Conservation (phyloP, 164 flowering plant genomes). For the Annona squamosa region DNA sequence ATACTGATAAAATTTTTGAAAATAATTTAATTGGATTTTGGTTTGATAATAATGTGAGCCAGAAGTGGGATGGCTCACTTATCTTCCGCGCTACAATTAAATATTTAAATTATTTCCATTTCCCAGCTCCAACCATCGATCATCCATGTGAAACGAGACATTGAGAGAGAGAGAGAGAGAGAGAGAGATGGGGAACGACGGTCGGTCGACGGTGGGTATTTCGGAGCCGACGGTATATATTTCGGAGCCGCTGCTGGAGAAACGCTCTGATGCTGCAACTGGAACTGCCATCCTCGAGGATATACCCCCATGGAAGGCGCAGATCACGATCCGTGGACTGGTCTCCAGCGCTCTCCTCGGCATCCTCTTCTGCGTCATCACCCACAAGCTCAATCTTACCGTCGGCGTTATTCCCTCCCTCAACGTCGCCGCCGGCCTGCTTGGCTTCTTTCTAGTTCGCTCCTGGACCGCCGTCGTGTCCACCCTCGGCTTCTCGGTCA, state of each 20-base stretch:
- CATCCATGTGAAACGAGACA: not conserved
- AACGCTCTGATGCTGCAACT: not conserved
- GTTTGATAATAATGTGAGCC: too few species aligned
- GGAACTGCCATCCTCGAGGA: slow-evolving; percentile 13
- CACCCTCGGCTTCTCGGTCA: slow-evolving; percentile 41
- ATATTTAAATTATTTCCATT: too few species aligned
- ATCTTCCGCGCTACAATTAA: too few species aligned
- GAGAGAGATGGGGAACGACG: slow-evolving; percentile 41
- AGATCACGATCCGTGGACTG: slow-evolving; percentile 76
- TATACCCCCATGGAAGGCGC: slow-evolving; percentile 77
- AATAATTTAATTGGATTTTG: too few species aligned
- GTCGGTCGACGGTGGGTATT: slow-evolving; percentile 5
- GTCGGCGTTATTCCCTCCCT: slow-evolving; percentile 83
- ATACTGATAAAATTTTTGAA: too few species aligned
- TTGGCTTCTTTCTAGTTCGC: slow-evolving; percentile 79
- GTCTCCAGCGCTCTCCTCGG: slow-evolving; percentile 64
- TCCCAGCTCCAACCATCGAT: too few species aligned
- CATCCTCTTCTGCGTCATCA: slow-evolving; percentile 67
- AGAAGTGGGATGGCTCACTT: too few species aligned
- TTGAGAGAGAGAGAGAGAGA: slow-evolving; percentile 3
- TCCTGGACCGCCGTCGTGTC: slow-evolving; percentile 63
- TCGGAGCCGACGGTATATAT: slow-evolving; percentile 30
- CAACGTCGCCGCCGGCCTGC: slow-evolving; percentile 82
- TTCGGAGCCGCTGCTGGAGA: slow-evolving; percentile 48
- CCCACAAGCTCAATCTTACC: slow-evolving; percentile 86